Conservation (phyloP, 495 filamentous ascomycete species). For the Trichoderma parareesei region DNA sequence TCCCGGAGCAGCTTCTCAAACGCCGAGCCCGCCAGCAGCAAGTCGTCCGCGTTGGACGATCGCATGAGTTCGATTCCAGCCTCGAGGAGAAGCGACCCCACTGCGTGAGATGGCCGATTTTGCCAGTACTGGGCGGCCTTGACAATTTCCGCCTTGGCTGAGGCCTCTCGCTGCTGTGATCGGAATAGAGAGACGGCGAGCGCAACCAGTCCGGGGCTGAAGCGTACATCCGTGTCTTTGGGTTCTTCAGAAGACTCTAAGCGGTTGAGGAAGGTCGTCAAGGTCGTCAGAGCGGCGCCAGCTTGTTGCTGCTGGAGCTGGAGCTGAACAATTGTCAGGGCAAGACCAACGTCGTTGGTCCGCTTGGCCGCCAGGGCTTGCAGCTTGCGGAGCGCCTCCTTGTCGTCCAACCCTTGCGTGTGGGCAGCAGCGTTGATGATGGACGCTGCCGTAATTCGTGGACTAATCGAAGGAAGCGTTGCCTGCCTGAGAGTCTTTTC, state of each 20-base stretch:
- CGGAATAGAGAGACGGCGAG: slow-evolving; percentile 74
- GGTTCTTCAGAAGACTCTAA: slow-evolving; percentile 59
- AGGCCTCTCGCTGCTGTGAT: slow-evolving; percentile 64
- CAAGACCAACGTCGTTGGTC: slow-evolving; percentile 75
- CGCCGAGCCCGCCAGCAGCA: slow-evolving; percentile 59
- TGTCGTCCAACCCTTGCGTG: slow-evolving; percentile 53
- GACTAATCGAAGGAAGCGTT: slow-evolving; percentile 44
- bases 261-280: slow-evolving; percentile 65
- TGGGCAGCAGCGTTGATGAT: slow-evolving; percentile 77
- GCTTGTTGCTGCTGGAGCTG: slow-evolving; percentile 70
- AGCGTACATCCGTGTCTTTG: slow-evolving; percentile 57
- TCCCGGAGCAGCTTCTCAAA: slow-evolving; percentile 60
- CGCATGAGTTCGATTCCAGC: slow-evolving; percentile 72
- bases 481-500: slow-evolving; percentile 43
- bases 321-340: slow-evolving; percentile 77
- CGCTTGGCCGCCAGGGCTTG: slow-evolving; percentile 65
- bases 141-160: slow-evolving; percentile 61
- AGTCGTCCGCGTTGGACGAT: slow-evolving; percentile 58
- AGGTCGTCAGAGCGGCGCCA: slow-evolving; percentile 61
- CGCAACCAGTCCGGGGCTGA: slow-evolving; percentile 80
- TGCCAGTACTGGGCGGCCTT: slow-evolving; percentile 82
- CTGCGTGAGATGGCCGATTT: slow-evolving; percentile 29
- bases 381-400: slow-evolving; percentile 63
- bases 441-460: slow-evolving; percentile 54
- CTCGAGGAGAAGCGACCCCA: slow-evolving; percentile 59